Evolutionary conservation across 2,329 filamentous ascomycete species (phyloP).

Genomic region (Talaromyces sp.): DNA sequence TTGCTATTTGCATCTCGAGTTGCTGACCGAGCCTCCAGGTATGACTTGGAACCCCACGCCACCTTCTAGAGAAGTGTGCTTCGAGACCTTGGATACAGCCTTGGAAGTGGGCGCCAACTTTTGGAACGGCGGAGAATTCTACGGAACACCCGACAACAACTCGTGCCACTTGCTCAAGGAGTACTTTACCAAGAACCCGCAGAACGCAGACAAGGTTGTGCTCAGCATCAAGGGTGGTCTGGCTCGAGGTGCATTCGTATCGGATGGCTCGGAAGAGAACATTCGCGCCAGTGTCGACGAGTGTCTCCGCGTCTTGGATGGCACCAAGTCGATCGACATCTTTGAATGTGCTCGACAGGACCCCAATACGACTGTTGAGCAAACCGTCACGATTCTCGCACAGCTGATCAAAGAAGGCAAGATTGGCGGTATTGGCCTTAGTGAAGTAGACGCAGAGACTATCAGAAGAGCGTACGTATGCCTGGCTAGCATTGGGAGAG

Average conservation of each 20-base stretch:
- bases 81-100: constrained; percentile 44
- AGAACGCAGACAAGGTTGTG: constrained; percentile 58
- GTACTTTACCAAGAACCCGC: constrained; percentile 61
- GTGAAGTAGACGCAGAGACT: constrained; percentile 41
- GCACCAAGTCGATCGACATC: constrained; percentile 49
- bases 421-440: constrained; percentile 39
- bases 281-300: constrained; percentile 56
- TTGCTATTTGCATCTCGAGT: background rate
- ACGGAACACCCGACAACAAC: constrained; percentile 55
- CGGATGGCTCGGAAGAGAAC: constrained; percentile 50
- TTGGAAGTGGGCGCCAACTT: constrained; percentile 43
- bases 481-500: background rate
- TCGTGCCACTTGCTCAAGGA: constrained; percentile 54
- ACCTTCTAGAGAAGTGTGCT: constrained; percentile 11
- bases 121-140: constrained; percentile 64
- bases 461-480: constrained; percentile 35
- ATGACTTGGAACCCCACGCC: constrained; percentile 14
- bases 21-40: background rate
- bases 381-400: constrained; percentile 35
- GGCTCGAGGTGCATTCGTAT: constrained; percentile 12
- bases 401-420: constrained; percentile 39
- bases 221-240: constrained; percentile 58
- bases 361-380: constrained; percentile 44
- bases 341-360: constrained; percentile 58
- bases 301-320: constrained; percentile 43